Evolutionary conservation across 2,329 filamentous ascomycete genomes (phyloP).

Genomic region (Raffaelea albimanens): DNA sequence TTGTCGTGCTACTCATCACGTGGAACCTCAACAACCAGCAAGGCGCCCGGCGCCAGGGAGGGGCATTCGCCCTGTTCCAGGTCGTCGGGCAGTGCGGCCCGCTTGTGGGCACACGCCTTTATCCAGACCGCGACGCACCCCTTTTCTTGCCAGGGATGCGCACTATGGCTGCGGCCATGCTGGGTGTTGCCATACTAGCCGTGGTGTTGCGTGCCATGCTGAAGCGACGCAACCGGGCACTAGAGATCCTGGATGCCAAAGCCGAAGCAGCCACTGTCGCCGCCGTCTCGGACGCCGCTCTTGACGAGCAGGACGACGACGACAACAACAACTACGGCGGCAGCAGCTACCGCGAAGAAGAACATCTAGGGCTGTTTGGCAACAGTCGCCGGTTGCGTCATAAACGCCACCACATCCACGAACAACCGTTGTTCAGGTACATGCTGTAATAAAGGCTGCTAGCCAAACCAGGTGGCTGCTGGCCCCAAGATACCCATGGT

Average conservation of each 20-base stretch:
- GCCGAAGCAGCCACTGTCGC: constrained; percentile 10
- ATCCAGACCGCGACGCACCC: constrained; percentile 49
- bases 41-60: constrained; percentile 57
- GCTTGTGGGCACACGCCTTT: constrained; percentile 56
- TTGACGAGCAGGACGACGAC: neutral
- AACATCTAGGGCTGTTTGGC: too few relatives aligned
- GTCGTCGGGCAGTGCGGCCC: constrained; percentile 74
- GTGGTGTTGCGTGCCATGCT: constrained; percentile 44
- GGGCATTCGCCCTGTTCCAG: constrained; percentile 67
- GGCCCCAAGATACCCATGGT: too few relatives aligned
- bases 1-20: constrained; percentile 74
- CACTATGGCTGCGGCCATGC: constrained; percentile 54
- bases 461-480: too few relatives aligned
- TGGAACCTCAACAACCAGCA: constrained; percentile 85
- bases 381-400: too few relatives aligned
- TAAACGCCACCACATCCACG: too few relatives aligned
- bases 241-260: constrained; percentile 22
- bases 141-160: constrained; percentile 56
- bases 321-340: neutral
- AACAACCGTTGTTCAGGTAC: too few relatives aligned
- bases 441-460: too few relatives aligned
- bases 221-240: constrained; percentile 36
- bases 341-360: too few relatives aligned
- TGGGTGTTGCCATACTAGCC: constrained; percentile 47
- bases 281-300: neutral